Base-by-base conservation (phyloP, 345 rosid genomes). In the Acer saccharum region DNA sequence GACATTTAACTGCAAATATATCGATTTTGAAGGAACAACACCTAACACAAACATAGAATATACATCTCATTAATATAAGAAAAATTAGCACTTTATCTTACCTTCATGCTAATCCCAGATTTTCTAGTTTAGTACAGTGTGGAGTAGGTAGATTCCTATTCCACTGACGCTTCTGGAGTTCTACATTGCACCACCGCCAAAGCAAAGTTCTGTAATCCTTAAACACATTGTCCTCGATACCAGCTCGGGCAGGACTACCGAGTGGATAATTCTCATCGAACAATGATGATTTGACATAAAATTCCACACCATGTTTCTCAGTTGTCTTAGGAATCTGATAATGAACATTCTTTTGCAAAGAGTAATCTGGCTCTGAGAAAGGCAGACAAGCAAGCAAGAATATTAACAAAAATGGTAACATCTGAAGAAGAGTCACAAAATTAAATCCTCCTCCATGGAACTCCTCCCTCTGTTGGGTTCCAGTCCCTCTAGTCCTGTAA, bases 91-190 rank as follows among this genome's bases (percentile, higher is more conserved):
- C 3, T 50, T 13, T 21, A 64, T n/a, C 64, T 76, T 82, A 89
- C 93, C 94, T 84, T 81, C 88, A 89, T 74, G 90, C 90, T 44
- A 83, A 73, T 61, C 90, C 93, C 25, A 90, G 89, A 78, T 77
- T 85, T 10, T 81, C 90, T 71, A 95, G 92, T 81, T 90, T 92
- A 68, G 81, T 78, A 78, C 98, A 95, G 87, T 84, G 86, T 62
- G 98, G 97, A 50, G 90, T 89, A 10, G 92, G 98, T 81, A 91
- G 65, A 79, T 89, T 88, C 87, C 73, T 91, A 86, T 80, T 93
- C 98, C 97, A 95, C 18, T 83, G 89, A 61, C 89, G 90, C 83
- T 88, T 92, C 82, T 91, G 98, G 79, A 83, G 79, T 83, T 95
- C 98, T 32, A 89, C 50, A 8, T 91, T 89, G 81, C 98, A 93